phyloP scores from a whole-genome alignment of 2,329 filamentous ascomycete species.

The Pseudogymnoascus sp. region DNA sequence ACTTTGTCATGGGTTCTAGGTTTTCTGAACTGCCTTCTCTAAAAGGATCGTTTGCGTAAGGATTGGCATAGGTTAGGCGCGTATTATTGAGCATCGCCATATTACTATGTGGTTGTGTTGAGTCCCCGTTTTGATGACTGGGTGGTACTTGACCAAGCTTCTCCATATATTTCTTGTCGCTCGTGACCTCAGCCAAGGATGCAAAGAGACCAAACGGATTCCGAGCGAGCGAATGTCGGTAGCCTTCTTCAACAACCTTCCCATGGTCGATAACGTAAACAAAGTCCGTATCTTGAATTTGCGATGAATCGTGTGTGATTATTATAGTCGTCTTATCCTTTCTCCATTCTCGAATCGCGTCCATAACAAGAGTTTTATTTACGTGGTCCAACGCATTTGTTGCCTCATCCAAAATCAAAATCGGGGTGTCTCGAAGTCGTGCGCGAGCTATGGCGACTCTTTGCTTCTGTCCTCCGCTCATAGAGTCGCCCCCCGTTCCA shows the following conservation, averaged over 20 bases:
- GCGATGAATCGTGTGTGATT: conserved; percentile 81
- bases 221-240: conserved; percentile 45
- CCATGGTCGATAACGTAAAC: conserved; percentile 73
- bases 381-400: conserved; percentile 78
- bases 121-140: neutral
- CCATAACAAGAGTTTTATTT: conserved; percentile 60
- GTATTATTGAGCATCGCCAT: neutral
- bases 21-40: neutral
- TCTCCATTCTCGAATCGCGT: conserved; percentile 70
- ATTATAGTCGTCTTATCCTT: conserved; percentile 78
- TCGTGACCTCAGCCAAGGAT: conserved; percentile 14
- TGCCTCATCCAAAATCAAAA: conserved; percentile 81
- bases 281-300: conserved; percentile 65
- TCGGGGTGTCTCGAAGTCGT: conserved; percentile 63
- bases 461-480: conserved; percentile 83
- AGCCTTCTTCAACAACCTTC: conserved; percentile 59
- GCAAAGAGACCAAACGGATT: conserved; percentile 40
- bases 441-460: conserved; percentile 74
- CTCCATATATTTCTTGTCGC: neutral
- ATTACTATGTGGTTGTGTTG: neutral
- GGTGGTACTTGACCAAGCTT: neutral
- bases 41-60: neutral
- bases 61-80: neutral
- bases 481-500: conserved; percentile 56
- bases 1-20: neutral